Evolutionary conservation across 768 basidiomycete genomes (phyloP).

Genomic region (Saitozyma podzolica): DNA sequence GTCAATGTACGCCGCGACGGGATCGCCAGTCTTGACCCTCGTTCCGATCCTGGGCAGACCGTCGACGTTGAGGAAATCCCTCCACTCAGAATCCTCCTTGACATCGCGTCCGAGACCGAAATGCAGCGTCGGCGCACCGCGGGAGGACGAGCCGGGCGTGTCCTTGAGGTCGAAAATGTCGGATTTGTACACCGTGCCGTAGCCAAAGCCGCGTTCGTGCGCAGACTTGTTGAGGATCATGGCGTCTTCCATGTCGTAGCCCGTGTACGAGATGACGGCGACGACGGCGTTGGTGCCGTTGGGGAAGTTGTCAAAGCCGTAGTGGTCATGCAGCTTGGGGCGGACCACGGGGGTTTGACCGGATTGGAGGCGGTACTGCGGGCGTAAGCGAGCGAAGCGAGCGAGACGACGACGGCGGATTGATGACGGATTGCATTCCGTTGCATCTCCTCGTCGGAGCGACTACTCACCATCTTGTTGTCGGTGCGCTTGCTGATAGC

Average conservation of each 20-base stretch:
- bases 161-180: constrained; percentile 87
- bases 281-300: constrained; percentile 98
- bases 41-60: constrained; percentile 80
- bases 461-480: constrained; percentile 70
- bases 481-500: constrained; percentile 89
- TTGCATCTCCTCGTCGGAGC: not conserved
- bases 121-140: constrained; percentile 71
- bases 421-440: no score
- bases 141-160: constrained; percentile 64
- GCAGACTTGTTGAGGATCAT: constrained; percentile 99
- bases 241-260: constrained; percentile 99
- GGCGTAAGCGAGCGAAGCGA: not conserved
- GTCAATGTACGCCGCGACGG: constrained; percentile 82
- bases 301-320: constrained; percentile 98
- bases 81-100: constrained; percentile 54
- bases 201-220: constrained; percentile 95
- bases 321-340: constrained; percentile 83
- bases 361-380: constrained; percentile 78
- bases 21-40: constrained; percentile 69
- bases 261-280: constrained; percentile 99
- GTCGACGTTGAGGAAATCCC: constrained; percentile 70
- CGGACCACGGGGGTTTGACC: constrained; percentile 95
- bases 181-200: constrained; percentile 95
- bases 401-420: not conserved
- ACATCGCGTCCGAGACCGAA: constrained; percentile 82